phyloP scores from a whole-genome alignment of 495 filamentous ascomycete species.

The Acidiella bohemica region DNA sequence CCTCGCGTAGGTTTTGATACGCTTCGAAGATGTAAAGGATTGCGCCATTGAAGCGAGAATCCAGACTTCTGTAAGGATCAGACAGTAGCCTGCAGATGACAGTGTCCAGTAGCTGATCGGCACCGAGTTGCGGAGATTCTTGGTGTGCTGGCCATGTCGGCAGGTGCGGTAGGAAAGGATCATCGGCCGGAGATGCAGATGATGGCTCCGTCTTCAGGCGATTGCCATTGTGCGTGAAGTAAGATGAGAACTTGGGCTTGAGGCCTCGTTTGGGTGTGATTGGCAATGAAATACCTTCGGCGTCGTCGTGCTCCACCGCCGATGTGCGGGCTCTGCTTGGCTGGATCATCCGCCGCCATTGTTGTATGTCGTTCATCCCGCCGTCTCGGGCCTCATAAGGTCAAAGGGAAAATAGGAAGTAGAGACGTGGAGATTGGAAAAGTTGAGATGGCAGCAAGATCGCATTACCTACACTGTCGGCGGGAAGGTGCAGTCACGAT shows the following conservation, averaged over 20 bases:
- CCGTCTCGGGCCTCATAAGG: no score
- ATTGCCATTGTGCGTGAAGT: conserved; percentile 18
- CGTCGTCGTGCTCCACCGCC: conserved; percentile 11
- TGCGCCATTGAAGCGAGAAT: conserved; percentile 20
- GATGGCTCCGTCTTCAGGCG: neutral
- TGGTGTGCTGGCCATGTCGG: conserved; percentile 14
- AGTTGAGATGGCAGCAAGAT: no score
- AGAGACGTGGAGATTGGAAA: no score
- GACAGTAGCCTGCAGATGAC: conserved; percentile 18
- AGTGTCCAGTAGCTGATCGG: conserved; percentile 20
- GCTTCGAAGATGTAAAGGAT: conserved; percentile 25
- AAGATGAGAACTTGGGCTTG: conserved; percentile 21
- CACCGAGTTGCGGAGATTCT: conserved; percentile 5
- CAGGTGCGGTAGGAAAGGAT: conserved; percentile 1
- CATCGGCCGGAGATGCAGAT: neutral
- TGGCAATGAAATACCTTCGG: conserved; percentile 15
- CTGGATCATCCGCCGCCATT: conserved; percentile 22
- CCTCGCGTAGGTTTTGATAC: conserved; percentile 20
- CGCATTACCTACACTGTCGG: no score
- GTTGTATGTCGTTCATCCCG: conserved; percentile 18
- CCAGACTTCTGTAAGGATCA: conserved; percentile 16
- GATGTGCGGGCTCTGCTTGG: conserved; percentile 11
- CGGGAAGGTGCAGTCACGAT: no score
- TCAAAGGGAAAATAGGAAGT: no score
- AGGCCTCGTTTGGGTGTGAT: conserved; percentile 15